A percentile compares a stretch with the other conserved stretches of the same genome.
Conservation (phyloP, 345 rosid genomes). For the Euclidium syriacum region DNA sequence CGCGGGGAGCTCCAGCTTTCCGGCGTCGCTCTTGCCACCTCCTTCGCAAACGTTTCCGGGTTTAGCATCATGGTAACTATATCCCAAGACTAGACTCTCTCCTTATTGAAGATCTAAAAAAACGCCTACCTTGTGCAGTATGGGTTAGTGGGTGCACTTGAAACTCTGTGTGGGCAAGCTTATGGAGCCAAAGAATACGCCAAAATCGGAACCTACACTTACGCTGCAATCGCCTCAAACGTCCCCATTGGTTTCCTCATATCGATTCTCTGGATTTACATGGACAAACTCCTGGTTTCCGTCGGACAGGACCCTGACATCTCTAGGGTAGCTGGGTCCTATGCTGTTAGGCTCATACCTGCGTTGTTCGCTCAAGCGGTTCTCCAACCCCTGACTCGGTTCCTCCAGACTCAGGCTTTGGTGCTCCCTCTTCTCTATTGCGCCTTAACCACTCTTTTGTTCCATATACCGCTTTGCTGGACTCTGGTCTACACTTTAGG, state of each 20-base stretch:
- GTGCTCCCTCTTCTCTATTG: conserved; percentile 21
- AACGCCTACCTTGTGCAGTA: too few species aligned
- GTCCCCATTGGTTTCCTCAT: conserved; percentile 14
- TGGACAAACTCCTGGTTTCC: conserved; percentile 11
- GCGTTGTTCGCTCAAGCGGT: conserved; percentile 21
- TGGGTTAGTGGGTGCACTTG: conserved; percentile 28
- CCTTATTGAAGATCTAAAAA: too few species aligned
- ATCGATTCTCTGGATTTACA: conserved; percentile 19
- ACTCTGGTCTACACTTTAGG: conserved; percentile 10
- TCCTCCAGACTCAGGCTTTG: conserved; percentile 20
- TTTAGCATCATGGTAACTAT: conserved; percentile 16
- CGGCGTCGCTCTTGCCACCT: conserved; percentile 25
- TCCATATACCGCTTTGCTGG: conserved; percentile 19
- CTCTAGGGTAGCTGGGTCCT: conserved; percentile 18
- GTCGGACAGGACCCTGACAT: conserved; percentile 26
- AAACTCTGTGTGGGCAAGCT: conserved; percentile 32
- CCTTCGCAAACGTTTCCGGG: conserved; percentile 25
- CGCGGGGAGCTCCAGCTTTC: conserved; percentile 20
- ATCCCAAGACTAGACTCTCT: too few species aligned
- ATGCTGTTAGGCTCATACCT: conserved; percentile 13
- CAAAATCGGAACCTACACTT: conserved; percentile 19
- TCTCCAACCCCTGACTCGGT: conserved; percentile 25
- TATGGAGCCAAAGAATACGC: conserved; percentile 24
- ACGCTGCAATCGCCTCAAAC: conserved; percentile 18
- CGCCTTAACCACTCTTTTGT: conserved; percentile 7